phyloP scores from a whole-genome alignment of 768 basidiomycete species.

The Suillus paluster region DNA sequence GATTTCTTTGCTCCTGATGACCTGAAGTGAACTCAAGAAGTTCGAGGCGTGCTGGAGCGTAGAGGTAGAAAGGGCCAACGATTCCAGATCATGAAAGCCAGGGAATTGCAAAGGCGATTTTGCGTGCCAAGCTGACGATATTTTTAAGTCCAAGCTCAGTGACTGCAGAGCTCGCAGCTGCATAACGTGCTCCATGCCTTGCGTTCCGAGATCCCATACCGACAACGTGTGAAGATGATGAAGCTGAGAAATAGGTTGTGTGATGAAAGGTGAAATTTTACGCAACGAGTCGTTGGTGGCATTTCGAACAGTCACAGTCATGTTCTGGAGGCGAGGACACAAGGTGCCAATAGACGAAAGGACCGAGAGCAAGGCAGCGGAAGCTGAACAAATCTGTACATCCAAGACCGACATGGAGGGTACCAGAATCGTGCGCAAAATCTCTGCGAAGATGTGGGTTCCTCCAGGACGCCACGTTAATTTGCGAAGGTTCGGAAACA shows the following conservation, averaged over 20 bases:
- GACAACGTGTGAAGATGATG: background rate
- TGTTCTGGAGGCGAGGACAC: background rate
- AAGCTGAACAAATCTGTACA: background rate
- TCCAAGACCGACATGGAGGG: conserved; percentile 13
- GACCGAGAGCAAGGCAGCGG: background rate
- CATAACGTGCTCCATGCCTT: background rate
- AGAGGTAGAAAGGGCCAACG: background rate
- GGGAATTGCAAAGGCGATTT: background rate
- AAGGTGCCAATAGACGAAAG: background rate
- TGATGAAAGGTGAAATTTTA: background rate
- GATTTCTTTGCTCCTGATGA: background rate
- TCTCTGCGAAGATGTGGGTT: conserved; percentile 23
- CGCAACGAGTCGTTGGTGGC: background rate
- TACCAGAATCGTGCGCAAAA: conserved; percentile 27
- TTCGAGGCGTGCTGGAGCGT: background rate
- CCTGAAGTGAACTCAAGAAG: background rate
- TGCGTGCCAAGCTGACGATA: background rate
- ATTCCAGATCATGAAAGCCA: background rate
- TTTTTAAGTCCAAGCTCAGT: background rate
- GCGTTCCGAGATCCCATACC: background rate
- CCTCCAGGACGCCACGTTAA: conserved; percentile 26
- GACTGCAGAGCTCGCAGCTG: background rate
- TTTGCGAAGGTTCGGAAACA: conserved; percentile 27
- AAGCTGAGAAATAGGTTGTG: background rate
- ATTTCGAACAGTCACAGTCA: background rate